A percentile compares a stretch with the other conserved stretches of the same genome.
Evolutionary conservation across 2,329 filamentous ascomycete genomes (phyloP).

Genomic region (Drechslera avenae): DNA sequence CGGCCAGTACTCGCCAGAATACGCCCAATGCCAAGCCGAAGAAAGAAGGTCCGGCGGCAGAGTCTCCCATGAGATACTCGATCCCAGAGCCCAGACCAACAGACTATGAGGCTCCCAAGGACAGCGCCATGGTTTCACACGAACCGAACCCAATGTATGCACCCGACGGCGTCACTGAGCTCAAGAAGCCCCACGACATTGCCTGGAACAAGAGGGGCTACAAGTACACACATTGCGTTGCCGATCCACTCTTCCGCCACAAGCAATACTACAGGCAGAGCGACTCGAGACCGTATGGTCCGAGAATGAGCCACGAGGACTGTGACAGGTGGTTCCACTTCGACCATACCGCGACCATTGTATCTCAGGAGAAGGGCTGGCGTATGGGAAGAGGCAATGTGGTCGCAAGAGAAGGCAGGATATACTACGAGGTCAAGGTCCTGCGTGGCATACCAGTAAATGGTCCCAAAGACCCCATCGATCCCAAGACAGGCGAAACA

Average conservation of each 20-base stretch:
- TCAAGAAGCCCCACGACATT: slow-evolving; percentile 57
- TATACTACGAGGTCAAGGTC: slow-evolving; percentile 94
- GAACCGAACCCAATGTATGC: slow-evolving; percentile 53
- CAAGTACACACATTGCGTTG: slow-evolving; percentile 88
- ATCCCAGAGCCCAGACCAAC: slow-evolving; percentile 54
- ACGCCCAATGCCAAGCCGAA: slow-evolving; percentile 48
- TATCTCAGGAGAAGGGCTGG: slow-evolving; percentile 92
- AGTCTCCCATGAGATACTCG: slow-evolving; percentile 58
- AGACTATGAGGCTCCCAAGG: slow-evolving; percentile 57
- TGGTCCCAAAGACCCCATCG: slow-evolving; percentile 47
- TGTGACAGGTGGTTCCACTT: slow-evolving; percentile 84
- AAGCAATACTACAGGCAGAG: slow-evolving; percentile 88
- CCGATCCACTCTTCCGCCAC: slow-evolving; percentile 83
- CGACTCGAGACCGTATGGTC: slow-evolving; percentile 80
- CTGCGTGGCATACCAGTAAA: slow-evolving; percentile 70
- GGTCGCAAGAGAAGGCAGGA: slow-evolving; percentile 82
- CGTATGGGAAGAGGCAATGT: slow-evolving; percentile 90
- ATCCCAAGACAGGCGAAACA: slow-evolving; percentile 42
- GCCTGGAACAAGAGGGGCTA: slow-evolving; percentile 74
- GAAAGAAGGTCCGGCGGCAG: slow-evolving; percentile 45
- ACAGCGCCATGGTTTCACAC: slow-evolving; percentile 54
- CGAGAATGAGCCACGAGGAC: slow-evolving; percentile 92
- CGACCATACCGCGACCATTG: slow-evolving; percentile 71
- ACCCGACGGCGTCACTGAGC: slow-evolving; percentile 50
- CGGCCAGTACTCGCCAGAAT: slow-evolving; percentile 45